phyloP scores from a whole-genome alignment of 1,139 yeast species.

The Geotrichum phurueaensis region DNA sequence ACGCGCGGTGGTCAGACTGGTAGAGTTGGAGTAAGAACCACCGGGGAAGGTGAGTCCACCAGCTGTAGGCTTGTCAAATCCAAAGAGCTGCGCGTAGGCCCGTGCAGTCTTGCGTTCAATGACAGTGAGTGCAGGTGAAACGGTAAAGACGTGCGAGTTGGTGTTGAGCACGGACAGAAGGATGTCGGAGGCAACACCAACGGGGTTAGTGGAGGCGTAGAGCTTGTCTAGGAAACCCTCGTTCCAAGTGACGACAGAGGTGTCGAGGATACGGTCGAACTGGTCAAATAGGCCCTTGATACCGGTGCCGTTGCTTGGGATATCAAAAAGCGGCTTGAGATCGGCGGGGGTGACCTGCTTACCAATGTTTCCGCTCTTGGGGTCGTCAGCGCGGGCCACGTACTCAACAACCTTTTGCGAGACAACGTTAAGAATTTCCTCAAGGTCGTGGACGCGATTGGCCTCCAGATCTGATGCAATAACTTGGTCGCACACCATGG shows the following conservation, averaged over 20 bases:
- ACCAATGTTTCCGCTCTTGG: conserved; percentile 35
- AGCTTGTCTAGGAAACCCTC: conserved; percentile 80
- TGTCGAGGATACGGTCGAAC: conserved; percentile 54
- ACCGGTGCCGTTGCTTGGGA: conserved; percentile 38
- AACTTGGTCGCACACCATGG: not conserved
- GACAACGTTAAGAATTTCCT: conserved; percentile 39
- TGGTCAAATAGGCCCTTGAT: conserved; percentile 42
- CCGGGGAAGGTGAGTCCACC: conserved; percentile 88
- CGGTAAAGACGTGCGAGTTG: conserved; percentile 81
- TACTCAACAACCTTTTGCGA: conserved; percentile 37
- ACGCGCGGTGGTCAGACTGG: conserved; percentile 74
- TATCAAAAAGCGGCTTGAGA: conserved; percentile 29
- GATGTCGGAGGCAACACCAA: conserved; percentile 71
- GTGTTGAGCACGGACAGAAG: conserved; percentile 69
- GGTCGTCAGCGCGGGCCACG: conserved; percentile 38
- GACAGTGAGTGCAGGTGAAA: conserved; percentile 72
- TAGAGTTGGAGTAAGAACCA: conserved; percentile 81
- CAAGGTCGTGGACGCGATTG: conserved; percentile 42
- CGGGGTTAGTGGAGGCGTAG: conserved; percentile 79
- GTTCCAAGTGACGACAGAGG: conserved; percentile 82
- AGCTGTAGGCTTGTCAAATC: conserved; percentile 48
- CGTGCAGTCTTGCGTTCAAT: conserved; percentile 65
- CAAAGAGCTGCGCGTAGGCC: conserved; percentile 64
- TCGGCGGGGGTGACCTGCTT: conserved; percentile 36
- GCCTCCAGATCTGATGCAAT: conserved; percentile 28